A percentile compares a stretch with the other conserved stretches of the same genome.
These are phyloP conservation scores for Trifolium dubium DNA, from an alignment of 306 rosid genomes.

Conservation along the genomic window DNA sequence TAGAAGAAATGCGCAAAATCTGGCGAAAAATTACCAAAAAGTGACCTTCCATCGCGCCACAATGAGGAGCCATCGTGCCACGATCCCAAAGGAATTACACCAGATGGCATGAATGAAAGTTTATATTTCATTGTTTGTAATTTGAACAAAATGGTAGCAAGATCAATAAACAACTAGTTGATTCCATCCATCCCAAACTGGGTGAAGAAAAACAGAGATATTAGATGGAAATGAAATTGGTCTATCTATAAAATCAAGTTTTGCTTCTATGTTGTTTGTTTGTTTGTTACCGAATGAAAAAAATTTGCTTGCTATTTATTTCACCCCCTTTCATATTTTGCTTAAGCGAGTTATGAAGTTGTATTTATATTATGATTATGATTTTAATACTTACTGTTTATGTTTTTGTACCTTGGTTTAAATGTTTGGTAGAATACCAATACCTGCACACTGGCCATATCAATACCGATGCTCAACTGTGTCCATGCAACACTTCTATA, in stretches of 20 bases:
- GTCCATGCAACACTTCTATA: background rate
- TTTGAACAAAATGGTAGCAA: background rate
- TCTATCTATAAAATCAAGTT: background rate
- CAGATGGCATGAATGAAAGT: background rate
- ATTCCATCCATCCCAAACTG: background rate
- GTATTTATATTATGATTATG: background rate
- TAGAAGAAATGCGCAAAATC: no score
- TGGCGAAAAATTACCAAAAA: no score
- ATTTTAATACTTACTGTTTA: background rate
- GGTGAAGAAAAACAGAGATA: background rate
- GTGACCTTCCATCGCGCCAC: no score
- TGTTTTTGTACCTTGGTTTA: background rate
- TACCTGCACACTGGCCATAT: background rate
- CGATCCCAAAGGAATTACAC: no score
- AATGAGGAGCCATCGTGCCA: no score
- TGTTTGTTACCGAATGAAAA: conserved; percentile 4
- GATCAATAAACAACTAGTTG: background rate
- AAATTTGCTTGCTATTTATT: background rate
- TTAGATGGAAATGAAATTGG: background rate
- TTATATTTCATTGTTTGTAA: background rate
- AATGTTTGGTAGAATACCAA: background rate
- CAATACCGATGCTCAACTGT: background rate
- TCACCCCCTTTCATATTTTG: background rate
- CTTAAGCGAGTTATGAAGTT: background rate
- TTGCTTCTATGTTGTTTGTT: conserved; percentile 1